Percentiles rank a stretch among this genome's conserved stretches.
phyloP scores from a whole-genome alignment of 2,329 filamentous ascomycete genomes.

The Tolypocladium nubicola region DNA sequence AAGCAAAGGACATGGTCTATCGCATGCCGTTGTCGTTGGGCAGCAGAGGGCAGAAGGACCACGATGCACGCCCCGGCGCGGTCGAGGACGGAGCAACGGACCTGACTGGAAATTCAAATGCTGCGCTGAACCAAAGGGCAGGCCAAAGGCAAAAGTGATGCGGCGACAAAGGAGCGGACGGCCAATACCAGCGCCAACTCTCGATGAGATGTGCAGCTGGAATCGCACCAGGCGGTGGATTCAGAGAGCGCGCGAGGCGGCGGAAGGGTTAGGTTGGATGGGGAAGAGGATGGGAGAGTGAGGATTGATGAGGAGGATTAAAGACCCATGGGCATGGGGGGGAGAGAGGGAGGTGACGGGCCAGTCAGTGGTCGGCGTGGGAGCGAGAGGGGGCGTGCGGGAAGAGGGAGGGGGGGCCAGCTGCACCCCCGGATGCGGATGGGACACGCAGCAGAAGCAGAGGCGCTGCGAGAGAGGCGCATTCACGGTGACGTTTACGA shows the following conservation, averaged over 20 bases:
- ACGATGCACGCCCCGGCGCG: constrained; percentile 1
- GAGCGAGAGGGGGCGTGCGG: neutral
- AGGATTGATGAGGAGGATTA: constrained; percentile 4
- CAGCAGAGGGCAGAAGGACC: neutral
- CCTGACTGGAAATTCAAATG: constrained; percentile 11
- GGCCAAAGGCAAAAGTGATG: constrained; percentile 18
- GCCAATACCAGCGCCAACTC: constrained; percentile 47
- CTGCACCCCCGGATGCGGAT: neutral
- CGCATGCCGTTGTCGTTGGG: neutral
- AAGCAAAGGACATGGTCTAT: neutral
- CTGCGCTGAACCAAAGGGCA: constrained; percentile 11
- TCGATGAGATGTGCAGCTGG: constrained; percentile 38
- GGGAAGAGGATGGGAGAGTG: constrained; percentile 2
- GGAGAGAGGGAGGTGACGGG: constrained; percentile 3
- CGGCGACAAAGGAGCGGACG: constrained; percentile 43
- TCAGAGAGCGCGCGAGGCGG: constrained; percentile 6
- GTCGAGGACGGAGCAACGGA: constrained; percentile 8
- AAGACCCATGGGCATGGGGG: constrained; percentile 2
- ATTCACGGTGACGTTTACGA: neutral
- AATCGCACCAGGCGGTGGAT: constrained; percentile 38
- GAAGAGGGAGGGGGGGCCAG: neutral
- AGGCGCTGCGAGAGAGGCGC: neutral
- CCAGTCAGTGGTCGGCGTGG: neutral
- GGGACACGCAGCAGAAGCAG: neutral
- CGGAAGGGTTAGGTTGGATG: constrained; percentile 4